Conservation (phyloP, 2,329 filamentous ascomycete species). For the Penicillium sp. region DNA sequence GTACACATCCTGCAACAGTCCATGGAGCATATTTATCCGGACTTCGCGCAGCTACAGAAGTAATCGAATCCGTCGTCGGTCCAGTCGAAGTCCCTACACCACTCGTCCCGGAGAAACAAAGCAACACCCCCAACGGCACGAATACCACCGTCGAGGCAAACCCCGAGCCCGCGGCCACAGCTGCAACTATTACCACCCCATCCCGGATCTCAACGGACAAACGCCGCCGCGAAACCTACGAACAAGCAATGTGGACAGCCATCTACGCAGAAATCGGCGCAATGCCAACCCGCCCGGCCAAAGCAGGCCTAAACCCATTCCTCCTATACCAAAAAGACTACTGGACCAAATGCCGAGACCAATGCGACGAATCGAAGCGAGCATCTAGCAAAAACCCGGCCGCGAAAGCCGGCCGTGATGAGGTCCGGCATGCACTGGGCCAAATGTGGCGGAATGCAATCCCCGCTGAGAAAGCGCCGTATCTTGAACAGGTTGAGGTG, state of each 20-base stretch:
- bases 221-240: conserved; percentile 54
- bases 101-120: conserved; percentile 66
- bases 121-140: conserved; percentile 23
- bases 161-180: conserved; percentile 10
- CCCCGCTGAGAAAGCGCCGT: conserved; percentile 74
- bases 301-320: conserved; percentile 82
- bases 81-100: conserved; percentile 77
- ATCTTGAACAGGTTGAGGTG: conserved; percentile 71
- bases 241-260: conserved; percentile 61
- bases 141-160: conserved; percentile 23
- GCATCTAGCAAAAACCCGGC: conserved; percentile 67
- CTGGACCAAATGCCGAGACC: conserved; percentile 64
- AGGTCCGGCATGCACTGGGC: conserved; percentile 83
- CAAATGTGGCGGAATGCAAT: conserved; percentile 86
- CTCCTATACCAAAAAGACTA: conserved; percentile 82
- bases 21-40: conserved; percentile 96
- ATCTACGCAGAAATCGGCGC: conserved; percentile 70
- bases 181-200: conserved; percentile 12
- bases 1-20: conserved; percentile 93
- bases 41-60: conserved; percentile 82
- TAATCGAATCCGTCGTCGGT: conserved; percentile 79
- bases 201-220: conserved; percentile 24
- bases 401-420: conserved; percentile 69
- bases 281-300: conserved; percentile 71
- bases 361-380: conserved; percentile 71